Evolutionary conservation across 495 filamentous ascomycete species (phyloP), one percentile per base, ranked within the genome.

Genomic region (Bacidia gigantensis): DNA sequence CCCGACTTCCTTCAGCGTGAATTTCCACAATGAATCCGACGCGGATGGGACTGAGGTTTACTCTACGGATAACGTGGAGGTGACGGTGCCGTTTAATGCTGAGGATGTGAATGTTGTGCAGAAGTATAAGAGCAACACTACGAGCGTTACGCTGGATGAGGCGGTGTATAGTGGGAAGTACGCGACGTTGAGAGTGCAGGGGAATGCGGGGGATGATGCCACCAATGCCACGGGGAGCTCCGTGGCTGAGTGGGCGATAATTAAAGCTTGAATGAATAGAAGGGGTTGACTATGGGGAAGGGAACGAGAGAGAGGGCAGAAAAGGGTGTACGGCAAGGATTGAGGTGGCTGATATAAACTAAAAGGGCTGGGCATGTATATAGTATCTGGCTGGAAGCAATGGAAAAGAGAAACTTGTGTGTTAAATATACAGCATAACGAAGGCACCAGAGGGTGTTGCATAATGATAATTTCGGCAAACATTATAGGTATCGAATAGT

Each of bases 211-310:
- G 11, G 77, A 72, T 61, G 62, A 64, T 45, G 65, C 63, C 9
- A 65, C 62, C 1, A 74, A 79, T 57, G 72, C 65, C 2, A 68
- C 66, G 0, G 84, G 84, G 0, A 79, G 79, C 2, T 85, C 80
- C 17, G 84, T 89, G 5, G 83, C 81, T 12, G 85, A 87, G 62
- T 86, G 82, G 75, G 80, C 70, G 29, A 69, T 86, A 54, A 58
- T 84, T 49, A 35, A 35, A 35, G 29, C 29, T 35, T 35, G 29
- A 35, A 35, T 7, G 29, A 35, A 14, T 35, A 14, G 29, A 14
- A 14, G 14, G n/a, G n/a, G n/a, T n/a, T n/a, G n/a, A n/a, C n/a
- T n/a, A 35, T 35, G 29, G 65, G 67, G 24, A 41, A 40, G 24
- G 32, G 26, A 17, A 46, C 53, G 26, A 14, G 2, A 25, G 26